Evolutionary conservation across 2,329 filamentous ascomycete genomes (phyloP), one percentile per base, ranked within the genome.

Genomic region (Neonectria sp.): DNA sequence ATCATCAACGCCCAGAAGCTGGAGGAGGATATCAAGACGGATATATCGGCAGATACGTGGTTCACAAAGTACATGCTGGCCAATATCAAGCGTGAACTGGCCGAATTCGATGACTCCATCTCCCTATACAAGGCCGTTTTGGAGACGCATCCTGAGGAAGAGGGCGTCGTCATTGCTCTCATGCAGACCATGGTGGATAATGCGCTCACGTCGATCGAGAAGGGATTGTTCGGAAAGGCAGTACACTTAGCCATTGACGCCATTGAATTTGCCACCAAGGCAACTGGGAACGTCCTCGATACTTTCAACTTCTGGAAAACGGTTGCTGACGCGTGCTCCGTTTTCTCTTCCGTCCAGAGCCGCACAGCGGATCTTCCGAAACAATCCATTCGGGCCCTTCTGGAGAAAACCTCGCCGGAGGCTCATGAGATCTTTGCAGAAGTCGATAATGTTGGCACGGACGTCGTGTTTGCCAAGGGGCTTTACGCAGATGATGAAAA

Each of bases 271-370:
- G 93, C 94, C 1, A 83, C 84, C 6, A 82, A 84, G 5, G 89
- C 95, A 43, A 87, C 87, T 1, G 83, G 86, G 37, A 85, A 86
- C 49, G 88, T 92, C 53, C 83, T 88, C 5, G 86, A 91, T 58
- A 92, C 93, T 0, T 98, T 98, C 83, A 99, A 98, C 78, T 88
- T 97, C 61, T 99, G 97, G 96, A 98, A 97, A 79, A 90, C 92
- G 6, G 86, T 98, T 8, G 96, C 92, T 6, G 96, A 98, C 82
- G 93, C 95, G 6, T 97, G 93, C 79, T 91, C 93, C 2, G 82
- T 97, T 0, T 98, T 97, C 76, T 92, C 93, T 1, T 92, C 88
- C 76, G 89, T 97, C 2, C 94, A 95, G 74, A 88, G 89, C 51
- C 90, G 90, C 51, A 81, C 90, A 2, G 78, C 82, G 1, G 85